phyloP scores from a whole-genome alignment of 805 yeast genomes.

The Kazachstania bromeliacearum region DNA sequence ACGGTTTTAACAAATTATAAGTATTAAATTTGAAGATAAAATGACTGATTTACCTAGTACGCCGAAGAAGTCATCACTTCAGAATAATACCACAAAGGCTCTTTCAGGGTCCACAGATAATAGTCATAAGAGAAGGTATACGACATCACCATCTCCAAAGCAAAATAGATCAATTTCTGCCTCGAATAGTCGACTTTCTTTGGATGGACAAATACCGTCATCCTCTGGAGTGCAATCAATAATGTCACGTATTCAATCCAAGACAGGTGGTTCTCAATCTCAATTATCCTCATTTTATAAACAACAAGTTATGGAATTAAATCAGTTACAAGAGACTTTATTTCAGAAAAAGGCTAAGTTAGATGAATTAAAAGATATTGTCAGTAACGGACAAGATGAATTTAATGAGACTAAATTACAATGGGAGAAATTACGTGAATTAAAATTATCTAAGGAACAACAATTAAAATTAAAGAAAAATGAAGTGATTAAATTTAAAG shows the following conservation, averaged over 20 bases:
- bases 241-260: constrained; percentile 1
- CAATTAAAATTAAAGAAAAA: constrained; percentile 26
- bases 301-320: constrained; percentile 25
- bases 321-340: constrained; percentile 21
- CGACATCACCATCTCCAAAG: constrained; percentile 8
- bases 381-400: constrained; percentile 13
- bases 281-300: constrained; percentile 26
- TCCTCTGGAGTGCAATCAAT: background rate
- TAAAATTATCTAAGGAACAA: constrained; percentile 18
- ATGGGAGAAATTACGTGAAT: constrained; percentile 23
- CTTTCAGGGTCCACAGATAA: background rate
- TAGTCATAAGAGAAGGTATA: constrained; percentile 8
- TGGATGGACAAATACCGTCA: constrained; percentile 3
- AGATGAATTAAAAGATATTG: constrained; percentile 20
- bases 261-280: background rate
- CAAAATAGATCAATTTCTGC: background rate
- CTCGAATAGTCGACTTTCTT: constrained; percentile 1
- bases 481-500: constrained; percentile 26
- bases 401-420: constrained; percentile 17
- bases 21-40: too few species aligned
- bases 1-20: too few species aligned
- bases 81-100: too few species aligned
- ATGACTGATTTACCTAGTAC: constrained; percentile 6
- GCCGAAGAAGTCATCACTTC: too few species aligned
- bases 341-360: constrained; percentile 19